Evolutionary conservation across 352 stramenopile species (phyloP), one percentile per base, ranked within the genome.

Genomic region (Blastocystis sp.): DNA sequence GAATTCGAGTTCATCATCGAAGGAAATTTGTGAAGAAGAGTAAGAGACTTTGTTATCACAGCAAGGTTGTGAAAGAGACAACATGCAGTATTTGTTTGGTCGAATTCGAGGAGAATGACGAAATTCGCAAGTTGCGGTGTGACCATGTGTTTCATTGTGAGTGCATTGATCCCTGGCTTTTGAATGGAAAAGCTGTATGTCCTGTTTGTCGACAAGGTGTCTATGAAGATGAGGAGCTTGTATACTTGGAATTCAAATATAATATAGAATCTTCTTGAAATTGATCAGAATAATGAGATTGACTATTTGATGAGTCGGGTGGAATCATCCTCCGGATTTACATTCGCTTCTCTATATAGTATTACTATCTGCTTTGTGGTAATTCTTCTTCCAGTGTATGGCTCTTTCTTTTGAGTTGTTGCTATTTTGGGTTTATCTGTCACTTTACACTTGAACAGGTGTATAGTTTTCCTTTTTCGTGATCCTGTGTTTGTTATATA

Each of bases 151-250:
- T 83, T 54, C 71, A 83, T 27, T 32, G 46, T 35, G 71, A 66
- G 12, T 83, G 71, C 49, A 66, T 83, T 32, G 71, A 83, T 35
- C 71, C 71, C 5, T 83, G 71, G 71, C 71, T 83, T 3, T 42
- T 83, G 42, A 65, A 83, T 11, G 42, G 58, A 9, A 83, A 83
- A 27, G 71, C 71, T 19, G 42, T 83, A 7, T 83, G 71, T 66
- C 71, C 71, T 11, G 71, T 83, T 32, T 83, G 71, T 46, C 16
- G 71, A 65, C 46, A 63, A 37, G 71, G 71, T 14, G 58, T 83
- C 5, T 83, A 54, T 14, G 32, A 67, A 37, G 42, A 65, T 37
- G 71, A 83, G 4, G 42, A 83, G 16, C 66, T 51, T 37, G 71
- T 83, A 19, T 6, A 27, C 2, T 37, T 54, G 24, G 16, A 21